phyloP scores from a whole-genome alignment of 2,329 filamentous ascomycete genomes.

The Curvularia sp. region DNA sequence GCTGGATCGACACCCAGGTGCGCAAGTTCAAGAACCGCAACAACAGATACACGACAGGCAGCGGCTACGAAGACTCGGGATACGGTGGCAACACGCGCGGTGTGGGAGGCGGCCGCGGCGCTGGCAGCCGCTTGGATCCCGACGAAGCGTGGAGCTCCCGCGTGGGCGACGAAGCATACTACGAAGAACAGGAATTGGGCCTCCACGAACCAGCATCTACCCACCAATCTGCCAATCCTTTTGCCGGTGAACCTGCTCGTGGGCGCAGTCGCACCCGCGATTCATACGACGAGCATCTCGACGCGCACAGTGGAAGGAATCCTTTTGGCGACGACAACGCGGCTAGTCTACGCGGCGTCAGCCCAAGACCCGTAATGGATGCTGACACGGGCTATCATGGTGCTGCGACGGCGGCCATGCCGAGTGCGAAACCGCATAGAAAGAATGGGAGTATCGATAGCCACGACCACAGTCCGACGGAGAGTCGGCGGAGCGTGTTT shows the following conservation, averaged over 20 bases:
- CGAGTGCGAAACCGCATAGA: slow-evolving; percentile 46
- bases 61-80: slow-evolving; percentile 74
- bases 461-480: slow-evolving; percentile 67
- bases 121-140: slow-evolving; percentile 72
- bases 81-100: slow-evolving; percentile 36
- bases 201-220: slow-evolving; percentile 53
- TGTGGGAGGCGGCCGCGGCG: slow-evolving; percentile 47
- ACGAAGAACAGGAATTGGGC: slow-evolving; percentile 79
- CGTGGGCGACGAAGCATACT: slow-evolving; percentile 78
- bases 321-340: slow-evolving; percentile 55
- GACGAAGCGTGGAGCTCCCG: slow-evolving; percentile 87
- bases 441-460: slow-evolving; percentile 45
- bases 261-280: slow-evolving; percentile 61
- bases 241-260: slow-evolving; percentile 46
- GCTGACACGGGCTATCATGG: slow-evolving; percentile 53
- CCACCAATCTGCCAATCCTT: slow-evolving; percentile 50
- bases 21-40: slow-evolving; percentile 70
- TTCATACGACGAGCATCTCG: slow-evolving; percentile 44
- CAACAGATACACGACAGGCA: slow-evolving; percentile 71
- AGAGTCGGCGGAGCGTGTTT: slow-evolving; percentile 71
- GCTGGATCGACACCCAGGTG: slow-evolving; percentile 75
- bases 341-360: slow-evolving; percentile 69
- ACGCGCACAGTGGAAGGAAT: slow-evolving; percentile 40
- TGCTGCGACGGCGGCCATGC: slow-evolving; percentile 51
- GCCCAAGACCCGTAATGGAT: slow-evolving; percentile 70